Evolutionary conservation across 2,329 filamentous ascomycete genomes (phyloP).

Genomic region (Calonectria hawksworthii): DNA sequence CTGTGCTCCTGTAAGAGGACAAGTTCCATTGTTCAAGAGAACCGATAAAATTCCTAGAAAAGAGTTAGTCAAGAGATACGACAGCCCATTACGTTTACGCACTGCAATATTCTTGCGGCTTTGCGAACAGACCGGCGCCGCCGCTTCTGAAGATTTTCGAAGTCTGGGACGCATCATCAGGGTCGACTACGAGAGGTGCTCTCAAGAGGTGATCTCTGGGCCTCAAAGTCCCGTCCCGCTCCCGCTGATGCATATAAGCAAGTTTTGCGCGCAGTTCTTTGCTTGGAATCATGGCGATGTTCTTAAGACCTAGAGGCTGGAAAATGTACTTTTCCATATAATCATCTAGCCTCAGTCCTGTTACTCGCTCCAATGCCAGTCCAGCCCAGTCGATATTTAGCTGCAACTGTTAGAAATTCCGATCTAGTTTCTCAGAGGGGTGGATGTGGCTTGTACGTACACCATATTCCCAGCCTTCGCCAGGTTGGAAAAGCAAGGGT

Average conservation of each 20-base stretch:
- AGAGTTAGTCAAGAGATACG: conserved; percentile 7
- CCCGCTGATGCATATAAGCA: conserved; percentile 69
- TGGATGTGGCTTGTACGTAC: conserved; percentile 50
- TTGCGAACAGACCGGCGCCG: conserved; percentile 73
- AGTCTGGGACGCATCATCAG: conserved; percentile 56
- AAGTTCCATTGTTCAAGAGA: conserved; percentile 75
- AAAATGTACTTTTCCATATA: conserved; percentile 65
- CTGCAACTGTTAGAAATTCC: conserved; percentile 49
- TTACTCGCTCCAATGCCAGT: conserved; percentile 60
- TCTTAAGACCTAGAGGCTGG: conserved; percentile 60
- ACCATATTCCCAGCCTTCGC: conserved; percentile 72
- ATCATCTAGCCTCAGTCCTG: conserved; percentile 59
- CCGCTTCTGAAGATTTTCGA: conserved; percentile 67
- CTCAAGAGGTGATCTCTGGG: conserved; percentile 65
- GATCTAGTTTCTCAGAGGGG: not conserved
- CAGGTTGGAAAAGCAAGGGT: conserved; percentile 75
- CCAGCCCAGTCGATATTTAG: conserved; percentile 68
- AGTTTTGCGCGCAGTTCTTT: conserved; percentile 66
- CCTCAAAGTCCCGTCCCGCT: conserved; percentile 57
- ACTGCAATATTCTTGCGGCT: conserved; percentile 72
- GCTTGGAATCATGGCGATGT: conserved; percentile 70
- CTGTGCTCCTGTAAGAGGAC: conserved; percentile 65
- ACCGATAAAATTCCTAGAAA: conserved; percentile 68
- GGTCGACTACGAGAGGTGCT: conserved; percentile 56
- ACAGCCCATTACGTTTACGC: conserved; percentile 40